These are phyloP conservation scores for Glonium stellatum DNA, from an alignment of 495 filamentous ascomycete species.

Conservation along the genomic window DNA sequence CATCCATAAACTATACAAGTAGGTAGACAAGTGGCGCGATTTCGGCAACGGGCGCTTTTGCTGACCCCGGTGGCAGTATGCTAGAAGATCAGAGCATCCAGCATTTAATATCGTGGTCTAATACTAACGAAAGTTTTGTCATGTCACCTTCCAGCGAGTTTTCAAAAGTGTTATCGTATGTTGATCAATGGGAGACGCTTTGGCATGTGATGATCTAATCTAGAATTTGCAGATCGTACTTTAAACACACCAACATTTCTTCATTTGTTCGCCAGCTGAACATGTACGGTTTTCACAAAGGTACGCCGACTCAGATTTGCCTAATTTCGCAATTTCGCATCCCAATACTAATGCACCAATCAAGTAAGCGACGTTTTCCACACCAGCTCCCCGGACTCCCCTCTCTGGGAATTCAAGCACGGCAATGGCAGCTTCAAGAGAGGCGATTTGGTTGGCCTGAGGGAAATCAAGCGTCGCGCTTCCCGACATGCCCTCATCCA, in stretches of 20 bases:
- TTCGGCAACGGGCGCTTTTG: not conserved
- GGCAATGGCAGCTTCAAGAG: conserved; percentile 96
- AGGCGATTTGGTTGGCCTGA: conserved; percentile 81
- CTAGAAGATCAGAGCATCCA: conserved; percentile 87
- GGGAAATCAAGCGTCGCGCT: conserved; percentile 95
- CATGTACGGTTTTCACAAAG: conserved; percentile 99
- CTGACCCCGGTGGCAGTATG: conserved; percentile 66
- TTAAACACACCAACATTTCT: conserved; percentile 98
- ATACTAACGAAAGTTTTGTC: conserved; percentile 89
- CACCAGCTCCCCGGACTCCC: conserved; percentile 88
- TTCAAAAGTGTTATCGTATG: conserved; percentile 95
- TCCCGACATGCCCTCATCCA: conserved; percentile 93
- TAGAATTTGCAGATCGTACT: conserved; percentile 66
- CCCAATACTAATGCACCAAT: conserved; percentile 6
- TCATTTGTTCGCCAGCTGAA: conserved; percentile 97
- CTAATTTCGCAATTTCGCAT: not conserved
- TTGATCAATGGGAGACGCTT: conserved; percentile 18
- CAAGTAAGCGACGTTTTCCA: conserved; percentile 98
- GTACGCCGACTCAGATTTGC: conserved; percentile 42
- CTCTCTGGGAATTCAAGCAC: conserved; percentile 98
- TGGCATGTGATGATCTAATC: conserved; percentile 26
- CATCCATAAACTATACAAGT: conserved; percentile 99
- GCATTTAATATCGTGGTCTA: conserved; percentile 94
- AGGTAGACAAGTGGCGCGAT: conserved; percentile 36
- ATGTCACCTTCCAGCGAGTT: conserved; percentile 97